Percentiles rank a stretch among this genome's conserved stretches.
These are phyloP conservation scores for Cyclotella kingstonii DNA, from an alignment of 108 stramenopile genomes.

Conservation along the genomic window DNA sequence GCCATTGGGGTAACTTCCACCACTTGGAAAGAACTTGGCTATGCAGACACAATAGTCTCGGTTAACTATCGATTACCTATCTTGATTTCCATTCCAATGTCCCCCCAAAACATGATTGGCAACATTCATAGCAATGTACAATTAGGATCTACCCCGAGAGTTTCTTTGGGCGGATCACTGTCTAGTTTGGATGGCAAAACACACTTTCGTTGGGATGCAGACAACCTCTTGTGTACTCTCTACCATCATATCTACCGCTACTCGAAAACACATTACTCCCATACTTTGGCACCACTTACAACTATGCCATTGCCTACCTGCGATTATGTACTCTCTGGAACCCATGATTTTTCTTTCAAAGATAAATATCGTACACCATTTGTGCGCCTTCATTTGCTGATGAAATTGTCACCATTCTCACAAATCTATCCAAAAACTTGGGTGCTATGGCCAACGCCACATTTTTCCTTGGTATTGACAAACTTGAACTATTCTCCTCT, in stretches of 20 bases:
- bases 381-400: no score
- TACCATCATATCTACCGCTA: background rate
- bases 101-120: conserved; percentile 1
- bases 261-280: no score
- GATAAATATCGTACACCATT: background rate
- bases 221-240: background rate
- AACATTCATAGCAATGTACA: conserved; percentile 22
- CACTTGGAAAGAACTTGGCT: conserved; percentile 7
- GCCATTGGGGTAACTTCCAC: conserved; percentile 20
- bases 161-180: conserved; percentile 15
- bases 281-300: no score
- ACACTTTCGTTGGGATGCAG: conserved; percentile 8
- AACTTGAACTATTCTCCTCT: background rate
- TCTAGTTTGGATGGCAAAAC: conserved; percentile 27
- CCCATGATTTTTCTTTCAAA: background rate
- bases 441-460: background rate
- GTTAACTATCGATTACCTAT: conserved; percentile 36
- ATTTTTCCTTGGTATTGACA: conserved; percentile 6
- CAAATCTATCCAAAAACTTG: background rate
- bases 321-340: no score
- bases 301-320: no score
- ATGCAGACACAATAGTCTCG: conserved; percentile 23
- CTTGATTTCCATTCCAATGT: conserved; percentile 9
- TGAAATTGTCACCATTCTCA: no score
- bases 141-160: conserved; percentile 12